Evolutionary conservation across 345 rosid genomes (phyloP), one percentile per base, ranked within the genome.

Genomic region (Rhizophora apiculata): DNA sequence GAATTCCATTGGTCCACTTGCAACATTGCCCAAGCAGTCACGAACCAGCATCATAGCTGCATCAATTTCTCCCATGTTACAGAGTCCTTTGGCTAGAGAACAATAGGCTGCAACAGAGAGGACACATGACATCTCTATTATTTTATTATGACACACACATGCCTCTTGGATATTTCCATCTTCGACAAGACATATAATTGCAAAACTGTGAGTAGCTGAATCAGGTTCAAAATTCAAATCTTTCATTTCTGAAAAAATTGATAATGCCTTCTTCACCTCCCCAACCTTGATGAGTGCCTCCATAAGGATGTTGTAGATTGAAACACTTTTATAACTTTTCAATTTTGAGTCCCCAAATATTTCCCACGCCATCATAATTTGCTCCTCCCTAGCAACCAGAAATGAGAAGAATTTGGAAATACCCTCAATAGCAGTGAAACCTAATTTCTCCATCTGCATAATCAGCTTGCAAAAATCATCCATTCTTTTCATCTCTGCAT

Each of bases 1-100:
- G 74, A 94, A 94, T 68, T 81, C 92, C 85, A 80, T 71, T 2
- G 97, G 97, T 62, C 95, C 92, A 72, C 71, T 89, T 19, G 82
- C 60, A 73, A 88, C 79, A 66, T 76, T 91, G 22, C 86, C 92
- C 21, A 94, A 75, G 86, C 97, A 94, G 52, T 91, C 96, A 36
- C 92, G 88, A 54, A 91, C 90, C 46, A 94, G 83, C 88, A 87
- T 79, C 90, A 89, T 86, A 59, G 86, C 85, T 1, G 86, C 90
- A 76, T 94, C 96, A 7, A 88, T 88, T 83, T 91, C 98, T 72
- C 98, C 92, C 26, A 84, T 81, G 75, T 69, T 79, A 84, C 95
- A 80, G 24, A 94, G 90, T 63, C 92, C 93, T 79, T 59, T 81
- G 26, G 89, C 85, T 8, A 94, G 89, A 74, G 87, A 85, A 69